Evolutionary conservation across 2,329 filamentous ascomycete species (phyloP).

Genomic region (Arthrobotrys iridis): DNA sequence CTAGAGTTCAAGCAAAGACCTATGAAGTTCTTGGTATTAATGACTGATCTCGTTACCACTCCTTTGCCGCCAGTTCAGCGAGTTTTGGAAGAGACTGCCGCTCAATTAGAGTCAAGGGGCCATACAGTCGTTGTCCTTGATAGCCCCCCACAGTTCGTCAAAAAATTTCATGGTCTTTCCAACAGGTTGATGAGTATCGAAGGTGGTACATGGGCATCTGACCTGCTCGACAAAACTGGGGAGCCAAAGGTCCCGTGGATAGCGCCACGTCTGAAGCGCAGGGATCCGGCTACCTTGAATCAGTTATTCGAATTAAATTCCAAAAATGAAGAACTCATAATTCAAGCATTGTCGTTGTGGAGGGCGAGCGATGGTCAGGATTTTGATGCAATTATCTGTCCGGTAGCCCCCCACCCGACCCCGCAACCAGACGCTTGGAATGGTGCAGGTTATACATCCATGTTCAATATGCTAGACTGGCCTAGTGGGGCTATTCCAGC

Average conservation of each 20-base stretch:
- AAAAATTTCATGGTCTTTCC: slow-evolving; percentile 68
- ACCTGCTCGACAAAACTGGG: slow-evolving; percentile 67
- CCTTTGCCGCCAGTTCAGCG: slow-evolving; percentile 66
- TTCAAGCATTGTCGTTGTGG: slow-evolving; percentile 70
- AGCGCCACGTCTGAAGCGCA: slow-evolving; percentile 65
- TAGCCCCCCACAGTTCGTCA: slow-evolving; percentile 66
- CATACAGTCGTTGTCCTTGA: slow-evolving; percentile 70
- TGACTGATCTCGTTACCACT: slow-evolving; percentile 65
- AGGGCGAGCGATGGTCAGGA: slow-evolving; percentile 62
- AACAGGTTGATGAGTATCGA: slow-evolving; percentile 70
- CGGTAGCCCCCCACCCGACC: slow-evolving; percentile 72
- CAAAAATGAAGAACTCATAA: slow-evolving; percentile 66
- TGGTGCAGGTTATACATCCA: slow-evolving; percentile 70
- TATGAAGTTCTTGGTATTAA: slow-evolving; percentile 65
- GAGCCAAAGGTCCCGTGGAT: slow-evolving; percentile 72
- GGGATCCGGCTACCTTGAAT: slow-evolving; percentile 64
- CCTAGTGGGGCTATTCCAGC: slow-evolving; percentile 64
- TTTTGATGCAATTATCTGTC: slow-evolving; percentile 72
- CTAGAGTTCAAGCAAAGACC: slow-evolving; percentile 57
- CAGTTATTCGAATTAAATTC: slow-evolving; percentile 68
- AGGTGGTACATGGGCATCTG: slow-evolving; percentile 68
- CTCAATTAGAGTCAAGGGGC: slow-evolving; percentile 62
- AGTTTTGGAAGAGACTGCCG: slow-evolving; percentile 64
- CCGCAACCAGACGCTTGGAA: slow-evolving; percentile 72
- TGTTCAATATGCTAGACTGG: slow-evolving; percentile 72